Evolutionary conservation across 345 rosid species (phyloP).

Genomic region (Camelina sativa): DNA sequence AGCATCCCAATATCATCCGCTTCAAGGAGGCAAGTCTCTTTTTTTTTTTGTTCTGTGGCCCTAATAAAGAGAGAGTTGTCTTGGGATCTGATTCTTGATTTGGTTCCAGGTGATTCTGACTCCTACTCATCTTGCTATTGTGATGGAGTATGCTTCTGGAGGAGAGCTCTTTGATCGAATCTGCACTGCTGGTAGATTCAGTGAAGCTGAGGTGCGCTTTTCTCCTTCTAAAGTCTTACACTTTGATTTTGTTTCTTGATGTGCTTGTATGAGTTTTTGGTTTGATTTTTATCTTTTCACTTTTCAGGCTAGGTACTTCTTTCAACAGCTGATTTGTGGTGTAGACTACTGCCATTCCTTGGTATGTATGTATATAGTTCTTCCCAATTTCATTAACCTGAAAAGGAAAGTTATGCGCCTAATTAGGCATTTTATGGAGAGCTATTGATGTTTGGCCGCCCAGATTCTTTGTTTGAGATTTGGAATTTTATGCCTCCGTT

Average conservation of each 20-base stretch:
- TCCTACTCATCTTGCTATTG: slow-evolving; percentile 67
- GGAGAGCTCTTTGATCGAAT: slow-evolving; percentile 89
- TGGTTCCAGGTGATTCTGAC: slow-evolving; percentile 47
- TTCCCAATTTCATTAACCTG: background rate
- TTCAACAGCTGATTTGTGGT: slow-evolving; percentile 89
- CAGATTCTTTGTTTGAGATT: background rate
- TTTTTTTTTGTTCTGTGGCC: background rate
- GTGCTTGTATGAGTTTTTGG: background rate
- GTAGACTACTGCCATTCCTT: slow-evolving; percentile 81
- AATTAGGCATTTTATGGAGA: slow-evolving; percentile 1
- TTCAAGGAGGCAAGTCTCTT: slow-evolving; percentile 74
- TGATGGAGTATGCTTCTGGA: slow-evolving; percentile 92
- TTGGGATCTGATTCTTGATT: slow-evolving; percentile 23
- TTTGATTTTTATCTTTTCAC: slow-evolving; percentile 40
- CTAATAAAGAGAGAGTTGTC: background rate
- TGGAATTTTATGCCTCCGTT: background rate
- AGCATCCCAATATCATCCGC: slow-evolving; percentile 86
- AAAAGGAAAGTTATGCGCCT: slow-evolving; percentile 5
- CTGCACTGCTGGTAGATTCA: slow-evolving; percentile 84
- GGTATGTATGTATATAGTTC: slow-evolving; percentile 61
- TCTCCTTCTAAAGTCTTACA: background rate
- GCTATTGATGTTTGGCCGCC: background rate
- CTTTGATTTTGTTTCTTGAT: slow-evolving; percentile 17
- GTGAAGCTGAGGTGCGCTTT: slow-evolving; percentile 75
- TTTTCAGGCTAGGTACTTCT: slow-evolving; percentile 75